Conservation (phyloP, 2,329 filamentous ascomycete genomes). For the Scytalidium lignicola region DNA sequence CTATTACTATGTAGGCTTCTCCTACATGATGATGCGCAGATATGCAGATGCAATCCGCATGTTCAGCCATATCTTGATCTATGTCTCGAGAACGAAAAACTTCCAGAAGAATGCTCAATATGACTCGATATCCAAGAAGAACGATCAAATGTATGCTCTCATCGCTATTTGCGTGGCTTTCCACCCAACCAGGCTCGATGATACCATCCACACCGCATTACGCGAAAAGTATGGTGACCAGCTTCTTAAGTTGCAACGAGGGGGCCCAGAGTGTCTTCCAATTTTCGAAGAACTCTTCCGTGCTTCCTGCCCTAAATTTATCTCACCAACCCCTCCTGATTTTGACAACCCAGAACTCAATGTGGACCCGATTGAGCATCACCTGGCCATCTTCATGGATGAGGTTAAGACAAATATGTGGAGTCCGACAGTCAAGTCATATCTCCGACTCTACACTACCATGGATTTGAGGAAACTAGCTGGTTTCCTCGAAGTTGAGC, state of each 20-base stretch:
- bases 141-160: constrained; percentile 99
- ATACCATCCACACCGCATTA: constrained; percentile 97
- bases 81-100: constrained; percentile 98
- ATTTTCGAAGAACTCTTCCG: constrained; percentile 99
- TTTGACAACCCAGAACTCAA: constrained; percentile 97
- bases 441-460: constrained; percentile 97
- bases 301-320: constrained; percentile 98
- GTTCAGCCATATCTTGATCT: constrained; percentile 99
- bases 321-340: constrained; percentile 92
- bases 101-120: constrained; percentile 99
- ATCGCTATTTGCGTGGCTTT: constrained; percentile 99
- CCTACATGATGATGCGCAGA: constrained; percentile 99
- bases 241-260: constrained; percentile 92
- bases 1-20: constrained; percentile 99
- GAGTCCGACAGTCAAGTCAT: constrained; percentile 96
- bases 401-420: constrained; percentile 99
- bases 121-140: constrained; percentile 99
- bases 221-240: constrained; percentile 99
- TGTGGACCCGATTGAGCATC: constrained; percentile 95
- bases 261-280: constrained; percentile 89
- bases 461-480: constrained; percentile 99
- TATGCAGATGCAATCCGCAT: constrained; percentile 99
- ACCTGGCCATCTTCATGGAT: constrained; percentile 97
- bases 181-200: constrained; percentile 92
- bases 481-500: constrained; percentile 92